phyloP scores from a whole-genome alignment of 2,329 filamentous ascomycete genomes.

The Cadophora gregata region DNA sequence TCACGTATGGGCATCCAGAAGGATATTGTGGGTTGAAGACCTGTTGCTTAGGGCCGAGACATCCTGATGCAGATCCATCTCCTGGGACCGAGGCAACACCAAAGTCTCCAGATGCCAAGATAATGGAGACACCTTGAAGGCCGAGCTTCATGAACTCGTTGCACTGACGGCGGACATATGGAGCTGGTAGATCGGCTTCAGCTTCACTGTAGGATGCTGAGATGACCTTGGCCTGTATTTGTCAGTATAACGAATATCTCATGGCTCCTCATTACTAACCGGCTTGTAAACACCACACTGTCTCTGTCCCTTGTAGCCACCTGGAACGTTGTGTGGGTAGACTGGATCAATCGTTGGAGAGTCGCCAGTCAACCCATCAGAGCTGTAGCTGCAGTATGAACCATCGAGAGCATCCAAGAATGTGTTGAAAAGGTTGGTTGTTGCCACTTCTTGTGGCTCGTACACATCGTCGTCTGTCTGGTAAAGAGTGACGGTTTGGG shows the following conservation, averaged over 20 bases:
- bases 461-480: slow-evolving; percentile 40
- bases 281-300: slow-evolving; percentile 31
- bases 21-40: slow-evolving; percentile 59
- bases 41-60: slow-evolving; percentile 43
- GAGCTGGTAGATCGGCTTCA: slow-evolving; percentile 66
- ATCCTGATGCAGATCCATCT: slow-evolving; percentile 62
- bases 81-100: slow-evolving; percentile 62
- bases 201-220: slow-evolving; percentile 71
- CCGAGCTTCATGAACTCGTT: slow-evolving; percentile 68
- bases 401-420: slow-evolving; percentile 42
- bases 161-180: slow-evolving; percentile 67
- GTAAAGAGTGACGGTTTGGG: slow-evolving; percentile 39
- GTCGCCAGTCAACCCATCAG: slow-evolving; percentile 50
- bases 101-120: slow-evolving; percentile 65
- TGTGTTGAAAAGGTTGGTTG: slow-evolving; percentile 39
- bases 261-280: background rate
- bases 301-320: slow-evolving; percentile 49
- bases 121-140: slow-evolving; percentile 69
- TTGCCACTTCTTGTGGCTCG: slow-evolving; percentile 32
- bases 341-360: slow-evolving; percentile 49
- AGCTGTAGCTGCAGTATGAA: slow-evolving; percentile 53
- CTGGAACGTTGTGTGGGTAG: slow-evolving; percentile 48
- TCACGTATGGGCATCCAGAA: slow-evolving; percentile 71
- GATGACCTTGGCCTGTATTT: slow-evolving; percentile 48
- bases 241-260: slow-evolving; percentile 7